These are phyloP conservation scores for Blastobotrys proliferans DNA, from an alignment of 1,139 yeast genomes.

Conservation along the genomic window DNA sequence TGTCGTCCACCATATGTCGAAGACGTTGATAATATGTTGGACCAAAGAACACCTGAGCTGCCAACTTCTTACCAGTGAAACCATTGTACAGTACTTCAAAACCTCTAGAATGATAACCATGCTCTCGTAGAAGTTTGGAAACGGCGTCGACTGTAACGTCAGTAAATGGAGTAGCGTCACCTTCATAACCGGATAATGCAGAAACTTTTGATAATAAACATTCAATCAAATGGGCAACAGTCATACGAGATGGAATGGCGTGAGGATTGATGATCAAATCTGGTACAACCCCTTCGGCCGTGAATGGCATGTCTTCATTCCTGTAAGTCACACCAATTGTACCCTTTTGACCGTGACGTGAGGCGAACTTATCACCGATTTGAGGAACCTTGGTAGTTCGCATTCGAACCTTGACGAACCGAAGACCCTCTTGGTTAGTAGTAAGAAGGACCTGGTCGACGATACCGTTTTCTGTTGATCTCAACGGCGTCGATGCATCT, in stretches of 20 bases:
- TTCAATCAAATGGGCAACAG: slow-evolving; percentile 98
- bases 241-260: slow-evolving; percentile 99
- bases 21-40: slow-evolving; percentile 98
- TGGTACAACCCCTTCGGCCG: slow-evolving; percentile 95
- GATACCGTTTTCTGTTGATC: slow-evolving; percentile 97
- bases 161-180: slow-evolving; percentile 98
- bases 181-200: slow-evolving; percentile 90
- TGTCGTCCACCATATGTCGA: slow-evolving; percentile 99
- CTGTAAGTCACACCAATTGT: slow-evolving; percentile 98
- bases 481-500: slow-evolving; percentile 95
- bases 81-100: slow-evolving; percentile 98
- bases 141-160: slow-evolving; percentile 97
- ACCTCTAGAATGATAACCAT: slow-evolving; percentile 97
- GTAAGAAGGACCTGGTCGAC: slow-evolving; percentile 96
- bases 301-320: slow-evolving; percentile 98
- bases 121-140: slow-evolving; percentile 84
- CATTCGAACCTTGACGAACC: slow-evolving; percentile 96
- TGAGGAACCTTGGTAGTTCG: slow-evolving; percentile 98
- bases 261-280: slow-evolving; percentile 97
- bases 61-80: slow-evolving; percentile 94
- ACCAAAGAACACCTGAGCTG: slow-evolving; percentile 98
- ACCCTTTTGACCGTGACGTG: slow-evolving; percentile 99
- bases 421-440: slow-evolving; percentile 96
- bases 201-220: slow-evolving; percentile 95
- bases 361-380: slow-evolving; percentile 98